These are phyloP conservation scores for Lepidium sativum DNA, from an alignment of 345 rosid genomes.

Conservation along the genomic window DNA sequence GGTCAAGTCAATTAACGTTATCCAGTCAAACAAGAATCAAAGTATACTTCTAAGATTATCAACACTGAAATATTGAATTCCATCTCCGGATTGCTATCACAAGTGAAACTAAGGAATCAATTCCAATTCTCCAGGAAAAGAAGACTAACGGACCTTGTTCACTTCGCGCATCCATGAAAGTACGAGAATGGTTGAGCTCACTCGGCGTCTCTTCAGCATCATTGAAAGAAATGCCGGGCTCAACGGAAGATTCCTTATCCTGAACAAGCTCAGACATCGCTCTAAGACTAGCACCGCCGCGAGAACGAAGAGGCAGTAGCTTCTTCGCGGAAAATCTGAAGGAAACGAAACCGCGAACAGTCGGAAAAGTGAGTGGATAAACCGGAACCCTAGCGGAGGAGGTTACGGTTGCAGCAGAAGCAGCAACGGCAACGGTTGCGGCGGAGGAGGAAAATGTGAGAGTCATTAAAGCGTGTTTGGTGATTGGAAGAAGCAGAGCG, in stretches of 20 bases:
- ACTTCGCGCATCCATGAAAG: conserved; percentile 60
- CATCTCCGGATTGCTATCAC: background rate
- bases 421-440: conserved; percentile 31
- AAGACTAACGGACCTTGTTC: conserved; percentile 64
- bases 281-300: conserved; percentile 24
- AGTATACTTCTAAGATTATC: background rate
- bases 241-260: conserved; percentile 42
- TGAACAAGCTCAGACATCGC: conserved; percentile 65
- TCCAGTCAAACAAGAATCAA: conserved; percentile 12
- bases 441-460: conserved; percentile 36
- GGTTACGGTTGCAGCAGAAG: conserved; percentile 25
- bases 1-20: conserved; percentile 5
- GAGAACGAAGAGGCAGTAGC: conserved; percentile 26
- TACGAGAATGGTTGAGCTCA: conserved; percentile 43
- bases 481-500: conserved; percentile 20
- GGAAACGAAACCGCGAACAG: conserved; percentile 10
- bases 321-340: conserved; percentile 27
- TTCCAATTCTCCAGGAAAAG: conserved; percentile 1
- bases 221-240: conserved; percentile 19
- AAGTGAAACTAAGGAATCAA: background rate
- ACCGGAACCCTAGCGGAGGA: conserved; percentile 30
- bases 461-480: conserved; percentile 30
- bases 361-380: conserved; percentile 21
- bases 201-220: conserved; percentile 6
- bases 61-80: background rate